These are phyloP conservation scores for Phytophthora tubulina DNA, from an alignment of 352 stramenopile species.

Conservation along the genomic window DNA sequence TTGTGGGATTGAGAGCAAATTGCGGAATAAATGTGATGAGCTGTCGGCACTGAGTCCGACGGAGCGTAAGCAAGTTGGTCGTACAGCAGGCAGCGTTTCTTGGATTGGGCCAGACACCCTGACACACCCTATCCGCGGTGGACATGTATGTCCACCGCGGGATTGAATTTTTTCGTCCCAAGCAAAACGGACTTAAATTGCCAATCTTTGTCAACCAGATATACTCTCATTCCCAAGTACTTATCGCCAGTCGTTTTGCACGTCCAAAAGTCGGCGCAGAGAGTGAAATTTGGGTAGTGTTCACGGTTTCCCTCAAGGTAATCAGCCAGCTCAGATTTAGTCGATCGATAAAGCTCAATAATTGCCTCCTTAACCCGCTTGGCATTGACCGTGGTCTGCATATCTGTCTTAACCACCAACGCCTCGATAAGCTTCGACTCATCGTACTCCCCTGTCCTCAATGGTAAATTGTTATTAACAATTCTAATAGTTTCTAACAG, in stretches of 20 bases:
- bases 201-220: slow-evolving; percentile 32
- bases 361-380: slow-evolving; percentile 6
- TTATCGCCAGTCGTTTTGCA: slow-evolving; percentile 16
- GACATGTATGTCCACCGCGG: background rate
- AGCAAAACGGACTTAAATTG: slow-evolving; percentile 32
- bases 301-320: slow-evolving; percentile 9
- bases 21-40: slow-evolving; percentile 17
- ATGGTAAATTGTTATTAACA: slow-evolving; percentile 16
- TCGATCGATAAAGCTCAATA: slow-evolving; percentile 14
- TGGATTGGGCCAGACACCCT: background rate
- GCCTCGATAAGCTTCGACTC: slow-evolving; percentile 13
- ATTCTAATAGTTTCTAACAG: slow-evolving; percentile 19
- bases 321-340: background rate
- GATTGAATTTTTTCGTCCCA: slow-evolving; percentile 21
- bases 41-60: background rate
- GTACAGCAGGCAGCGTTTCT: background rate
- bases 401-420: slow-evolving; percentile 7
- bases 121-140: background rate
- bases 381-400: slow-evolving; percentile 3
- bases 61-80: too few species aligned
- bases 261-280: slow-evolving; percentile 31
- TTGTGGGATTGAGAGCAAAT: slow-evolving; percentile 16
- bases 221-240: slow-evolving; percentile 30
- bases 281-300: slow-evolving; percentile 21
- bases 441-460: slow-evolving; percentile 11